These are phyloP conservation scores for Alternaria consortialis DNA, from an alignment of 2,329 filamentous ascomycete species.

Conservation along the genomic window DNA sequence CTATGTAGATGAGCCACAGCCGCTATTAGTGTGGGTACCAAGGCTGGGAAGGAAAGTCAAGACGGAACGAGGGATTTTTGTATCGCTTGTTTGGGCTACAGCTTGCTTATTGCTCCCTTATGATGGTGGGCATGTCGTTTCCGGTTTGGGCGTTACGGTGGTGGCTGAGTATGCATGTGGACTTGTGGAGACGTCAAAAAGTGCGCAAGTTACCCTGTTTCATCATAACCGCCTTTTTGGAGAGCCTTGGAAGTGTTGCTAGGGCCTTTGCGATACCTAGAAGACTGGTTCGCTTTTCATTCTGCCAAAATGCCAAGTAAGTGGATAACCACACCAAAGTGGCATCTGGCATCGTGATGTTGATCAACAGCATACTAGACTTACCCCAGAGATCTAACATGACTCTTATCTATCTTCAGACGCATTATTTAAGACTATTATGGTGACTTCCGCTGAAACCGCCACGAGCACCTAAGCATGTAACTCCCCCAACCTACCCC, in stretches of 20 bases:
- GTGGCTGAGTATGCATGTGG: background rate
- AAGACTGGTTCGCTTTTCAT: conserved; percentile 1
- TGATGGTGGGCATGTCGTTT: background rate
- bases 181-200: background rate
- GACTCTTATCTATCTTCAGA: background rate
- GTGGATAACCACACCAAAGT: background rate
- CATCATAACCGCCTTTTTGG: background rate
- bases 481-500: background rate
- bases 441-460: background rate
- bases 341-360: background rate
- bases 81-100: conserved; percentile 26
- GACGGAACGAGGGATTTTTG: conserved; percentile 13
- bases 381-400: conserved; percentile 1
- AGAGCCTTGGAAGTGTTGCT: background rate
- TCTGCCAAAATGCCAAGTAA: conserved; percentile 1
- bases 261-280: background rate
- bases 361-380: background rate
- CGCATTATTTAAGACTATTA: background rate
- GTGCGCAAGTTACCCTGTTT: background rate
- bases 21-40: conserved; percentile 13
- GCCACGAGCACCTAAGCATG: background rate
- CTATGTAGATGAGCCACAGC: conserved; percentile 16
- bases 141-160: background rate
- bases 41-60: conserved; percentile 18
- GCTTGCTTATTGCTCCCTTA: conserved; percentile 5